These are phyloP conservation scores for Suillus sp. DNA, from an alignment of 768 basidiomycete species.

Conservation along the genomic window DNA sequence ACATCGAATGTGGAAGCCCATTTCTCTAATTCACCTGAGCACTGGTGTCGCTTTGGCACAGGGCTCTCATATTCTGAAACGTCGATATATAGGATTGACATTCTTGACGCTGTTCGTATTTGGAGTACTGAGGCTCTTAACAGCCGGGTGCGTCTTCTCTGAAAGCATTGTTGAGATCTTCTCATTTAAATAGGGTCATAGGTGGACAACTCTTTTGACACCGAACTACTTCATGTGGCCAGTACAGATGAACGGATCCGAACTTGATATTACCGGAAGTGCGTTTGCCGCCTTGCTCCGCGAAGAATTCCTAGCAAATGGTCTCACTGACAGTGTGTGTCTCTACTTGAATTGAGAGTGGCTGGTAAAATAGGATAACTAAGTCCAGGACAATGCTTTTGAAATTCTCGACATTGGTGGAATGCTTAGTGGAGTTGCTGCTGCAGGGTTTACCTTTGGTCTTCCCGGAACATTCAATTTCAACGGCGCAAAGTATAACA, in stretches of 20 bases:
- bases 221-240: slow-evolving; percentile 7
- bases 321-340: neutral
- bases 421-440: slow-evolving; percentile 15
- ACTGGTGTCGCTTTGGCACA: slow-evolving; percentile 12
- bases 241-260: slow-evolving; percentile 7
- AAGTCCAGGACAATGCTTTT: slow-evolving; percentile 11
- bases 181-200: neutral
- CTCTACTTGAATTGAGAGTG: neutral
- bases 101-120: slow-evolving; percentile 6
- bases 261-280: slow-evolving; percentile 11
- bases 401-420: slow-evolving; percentile 14
- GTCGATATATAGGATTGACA: neutral
- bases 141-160: slow-evolving; percentile 8
- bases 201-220: slow-evolving; percentile 19
- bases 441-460: slow-evolving; percentile 12
- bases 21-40: slow-evolving; percentile 11
- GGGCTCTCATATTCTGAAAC: slow-evolving; percentile 4
- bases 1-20: slow-evolving; percentile 14
- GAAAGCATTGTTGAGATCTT: neutral
- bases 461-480: slow-evolving; percentile 17
- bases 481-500: slow-evolving; percentile 22
- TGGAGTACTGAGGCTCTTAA: slow-evolving; percentile 10
- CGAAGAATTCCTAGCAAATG: neutral
- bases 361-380: neutral
- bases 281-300: slow-evolving; percentile 11